Base-by-base conservation (phyloP, 306 rosid genomes). In the Cucurbita maxima region DNA sequence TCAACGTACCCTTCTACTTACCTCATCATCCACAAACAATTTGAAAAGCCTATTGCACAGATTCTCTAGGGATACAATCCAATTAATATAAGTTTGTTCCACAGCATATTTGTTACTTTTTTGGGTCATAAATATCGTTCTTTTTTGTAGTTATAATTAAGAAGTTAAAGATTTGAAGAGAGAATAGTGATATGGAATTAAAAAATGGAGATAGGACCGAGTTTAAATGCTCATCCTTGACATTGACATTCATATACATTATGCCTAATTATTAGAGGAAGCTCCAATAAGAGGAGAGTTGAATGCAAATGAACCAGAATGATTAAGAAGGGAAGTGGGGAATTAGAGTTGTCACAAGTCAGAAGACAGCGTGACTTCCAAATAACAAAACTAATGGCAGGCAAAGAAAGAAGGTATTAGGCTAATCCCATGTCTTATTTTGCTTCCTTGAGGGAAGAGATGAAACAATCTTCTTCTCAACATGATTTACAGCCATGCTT, bases 261-360 rank as follows among this genome's bases (percentile, higher is more conserved):
- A 38, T 62, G 72, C 72, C 3, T 67, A 18, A 44, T 22, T 22
- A 45, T 44, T 20, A 11, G 4, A 44, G 51, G 18, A 19, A 45
- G 40, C 54, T 67, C 72, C 71, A 63, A 67, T 67, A 44, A 67
- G 53, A 67, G 47, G 11, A 67, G 55, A 45, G 72, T 67, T 67
- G 55, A 20, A 45, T 67, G 18, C 9, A 43, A n/a, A 13, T 10
- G 51, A 5, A n/a, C 15, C 36, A 7, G 41, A 43, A 64, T 64
- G 14, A 18, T 64, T 64, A 43, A 19, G 15, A 45, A 11, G 4
- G 47, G 25, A 62, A 10, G 53, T 18, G 71, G 53, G 37, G 36
- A 7, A 22, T 64, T 64, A 19, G 36, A 64, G 5, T n/a, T 40
- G 71, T 44, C 37, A 64, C n/a, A n/a, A 18, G 56, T 22, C 56